Base-by-base conservation (phyloP, 345 rosid species). In the Gossypium anomalum region DNA sequence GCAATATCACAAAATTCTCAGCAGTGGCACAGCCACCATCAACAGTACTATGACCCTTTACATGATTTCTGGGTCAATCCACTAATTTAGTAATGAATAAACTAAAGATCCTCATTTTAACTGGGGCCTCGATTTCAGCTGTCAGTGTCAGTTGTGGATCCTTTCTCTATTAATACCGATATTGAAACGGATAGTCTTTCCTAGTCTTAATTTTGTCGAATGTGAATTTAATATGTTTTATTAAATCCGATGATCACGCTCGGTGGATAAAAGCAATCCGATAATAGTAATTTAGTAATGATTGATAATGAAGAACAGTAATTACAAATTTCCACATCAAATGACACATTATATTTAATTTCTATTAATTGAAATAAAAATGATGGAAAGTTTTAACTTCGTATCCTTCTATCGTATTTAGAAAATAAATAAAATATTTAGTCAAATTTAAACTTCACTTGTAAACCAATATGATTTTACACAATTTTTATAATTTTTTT, bases 1-100 rank as follows among this genome's bases (percentile, higher is more conserved):
- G 41, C 43, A 13, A 15, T 25, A 8, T 25, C 64, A 14, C 41
- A 38, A 59, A 59, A 59, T 25, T 59, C 41, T 59, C n/a, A 25
- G 64, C 8, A 12, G 41, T 27, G 64, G 64, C n/a, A 4, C 38
- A 56, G 25, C 60, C 27, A 57, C 62, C 43, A 60, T 60, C 41
- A 60, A 60, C 41, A 25, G 10, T 60, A 25, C 41, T 60, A 27
- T 27, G 64, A 60, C 13, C 41, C 43, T 13, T 38, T 60, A 41
- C 41, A 60, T 60, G 64, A 60, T 60, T 59, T 25, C 64, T 60
- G 64, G 41, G 41, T 29, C 64, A 60, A 5, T 27, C 64, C 64
- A 60, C 2, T 60, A 12, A 12, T 60, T 60, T 60, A 14, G 64
- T 25, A 60, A 34, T 59, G 9, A 34, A 59, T 10, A 57, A 20